phyloP scores from a whole-genome alignment of 2,329 filamentous ascomycete genomes.

The Camillea tinctor region DNA sequence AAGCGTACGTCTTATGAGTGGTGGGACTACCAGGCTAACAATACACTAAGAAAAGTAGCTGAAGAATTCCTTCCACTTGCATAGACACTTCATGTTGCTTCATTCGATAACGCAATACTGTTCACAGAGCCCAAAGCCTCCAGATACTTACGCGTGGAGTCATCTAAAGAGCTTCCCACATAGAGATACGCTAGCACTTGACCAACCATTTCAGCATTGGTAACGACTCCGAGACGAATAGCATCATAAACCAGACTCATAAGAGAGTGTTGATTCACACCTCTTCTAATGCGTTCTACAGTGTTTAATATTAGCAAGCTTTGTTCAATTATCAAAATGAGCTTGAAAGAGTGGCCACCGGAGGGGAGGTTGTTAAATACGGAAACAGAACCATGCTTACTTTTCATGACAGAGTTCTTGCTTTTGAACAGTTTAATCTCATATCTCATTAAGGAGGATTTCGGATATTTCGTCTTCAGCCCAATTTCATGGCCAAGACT shows the following conservation, averaged over 20 bases:
- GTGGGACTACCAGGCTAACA: too few relatives aligned
- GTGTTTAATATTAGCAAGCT: neutral
- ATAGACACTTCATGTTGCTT: neutral
- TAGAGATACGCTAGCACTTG: constrained; percentile 25
- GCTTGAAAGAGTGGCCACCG: too few relatives aligned
- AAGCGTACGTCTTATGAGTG: too few relatives aligned
- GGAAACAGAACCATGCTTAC: constrained; percentile 11
- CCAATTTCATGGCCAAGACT: constrained; percentile 28
- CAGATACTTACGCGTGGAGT: constrained; percentile 27
- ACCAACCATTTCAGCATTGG: constrained; percentile 27
- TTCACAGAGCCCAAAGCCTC: constrained; percentile 15
- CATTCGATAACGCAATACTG: constrained; percentile 13
- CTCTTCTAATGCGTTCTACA: constrained; percentile 26
- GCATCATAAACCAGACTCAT: constrained; percentile 28
- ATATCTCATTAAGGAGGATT: constrained; percentile 23
- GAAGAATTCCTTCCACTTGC: too few relatives aligned
- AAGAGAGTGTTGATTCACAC: constrained; percentile 27
- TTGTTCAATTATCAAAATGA: too few relatives aligned
- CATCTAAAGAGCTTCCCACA: constrained; percentile 23
- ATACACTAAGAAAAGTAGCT: too few relatives aligned
- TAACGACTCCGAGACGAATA: constrained; percentile 25
- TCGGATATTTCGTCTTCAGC: constrained; percentile 27
- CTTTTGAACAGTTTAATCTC: constrained; percentile 30
- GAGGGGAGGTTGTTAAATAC: neutral
- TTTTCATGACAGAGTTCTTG: constrained; percentile 24